These are phyloP conservation scores for Corynascus novoguineensis DNA, from an alignment of 495 filamentous ascomycete genomes.

Conservation along the genomic window DNA sequence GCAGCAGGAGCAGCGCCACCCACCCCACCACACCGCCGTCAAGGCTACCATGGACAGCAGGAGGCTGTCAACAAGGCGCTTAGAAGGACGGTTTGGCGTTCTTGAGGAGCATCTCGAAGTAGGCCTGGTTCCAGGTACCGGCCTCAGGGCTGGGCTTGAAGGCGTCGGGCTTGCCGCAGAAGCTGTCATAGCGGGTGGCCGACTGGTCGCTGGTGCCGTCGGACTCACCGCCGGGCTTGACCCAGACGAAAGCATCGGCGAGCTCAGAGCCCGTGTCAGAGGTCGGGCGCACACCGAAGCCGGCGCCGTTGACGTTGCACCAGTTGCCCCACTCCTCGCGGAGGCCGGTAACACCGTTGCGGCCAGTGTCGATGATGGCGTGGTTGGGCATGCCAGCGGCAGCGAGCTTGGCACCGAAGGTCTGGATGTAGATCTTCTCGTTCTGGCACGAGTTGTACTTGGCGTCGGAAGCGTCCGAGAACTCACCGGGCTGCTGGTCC, in stretches of 20 bases:
- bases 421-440: conserved; percentile 67
- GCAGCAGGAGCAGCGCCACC: neutral
- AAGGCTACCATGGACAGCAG: too few species aligned
- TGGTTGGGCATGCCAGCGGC: conserved; percentile 61
- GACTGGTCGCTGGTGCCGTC: conserved; percentile 65
- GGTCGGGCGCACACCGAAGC: conserved; percentile 67
- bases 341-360: conserved; percentile 63
- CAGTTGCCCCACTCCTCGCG: conserved; percentile 73
- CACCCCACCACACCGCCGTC: too few species aligned
- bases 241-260: conserved; percentile 75
- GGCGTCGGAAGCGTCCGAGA: conserved; percentile 52
- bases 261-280: conserved; percentile 56
- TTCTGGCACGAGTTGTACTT: conserved; percentile 57
- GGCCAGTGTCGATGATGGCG: conserved; percentile 66
- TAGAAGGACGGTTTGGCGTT: conserved; percentile 60
- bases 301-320: conserved; percentile 67
- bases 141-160: conserved; percentile 70
- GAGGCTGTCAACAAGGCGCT: too few species aligned
- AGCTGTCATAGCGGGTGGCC: conserved; percentile 62
- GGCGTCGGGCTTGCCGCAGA: conserved; percentile 60
- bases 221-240: conserved; percentile 78
- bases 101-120: conserved; percentile 63
- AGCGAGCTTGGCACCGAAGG: conserved; percentile 57
- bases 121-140: conserved; percentile 72
- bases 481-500: conserved; percentile 58